Conservation (phyloP, 768 basidiomycete species). For the Xerocomellus chrysenteron region DNA sequence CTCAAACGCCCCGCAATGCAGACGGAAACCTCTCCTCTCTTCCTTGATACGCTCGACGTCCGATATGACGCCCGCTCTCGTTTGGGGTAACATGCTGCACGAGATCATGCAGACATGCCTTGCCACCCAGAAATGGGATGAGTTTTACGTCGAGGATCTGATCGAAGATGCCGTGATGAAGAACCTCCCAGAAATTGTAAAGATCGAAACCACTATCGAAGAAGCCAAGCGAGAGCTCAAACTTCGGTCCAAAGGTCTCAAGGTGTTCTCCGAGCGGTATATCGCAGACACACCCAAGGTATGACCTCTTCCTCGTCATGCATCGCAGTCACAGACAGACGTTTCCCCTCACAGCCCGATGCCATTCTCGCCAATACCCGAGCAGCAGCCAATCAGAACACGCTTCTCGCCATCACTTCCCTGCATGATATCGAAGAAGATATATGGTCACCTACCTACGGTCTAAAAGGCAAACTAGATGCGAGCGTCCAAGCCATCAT, state of each 20-base stretch:
- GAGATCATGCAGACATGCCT: conserved; percentile 87
- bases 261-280: conserved; percentile 64
- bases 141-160: conserved; percentile 55
- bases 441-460: conserved; percentile 94
- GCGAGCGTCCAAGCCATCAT: conserved; percentile 77
- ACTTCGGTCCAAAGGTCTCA: conserved; percentile 61
- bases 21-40: conserved; percentile 82
- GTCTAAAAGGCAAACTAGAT: conserved; percentile 94
- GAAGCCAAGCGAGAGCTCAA: conserved; percentile 66
- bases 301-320: conserved; percentile 1
- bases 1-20: conserved; percentile 78
- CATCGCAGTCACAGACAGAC: background rate
- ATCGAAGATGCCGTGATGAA: conserved; percentile 56
- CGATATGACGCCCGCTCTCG: conserved; percentile 61
- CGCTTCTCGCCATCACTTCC: conserved; percentile 68
- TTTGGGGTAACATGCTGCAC: conserved; percentile 95
- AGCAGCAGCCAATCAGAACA: conserved; percentile 43
- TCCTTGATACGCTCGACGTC: conserved; percentile 56
- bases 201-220: conserved; percentile 54
- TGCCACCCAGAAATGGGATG: conserved; percentile 57
- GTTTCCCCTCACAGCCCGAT: conserved; percentile 42
- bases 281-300: conserved; percentile 67
- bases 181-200: conserved; percentile 60
- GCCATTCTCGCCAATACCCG: conserved; percentile 72
- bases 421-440: conserved; percentile 93